Evolutionary conservation across 345 rosid species (phyloP).

Genomic region (Hibiscus mutabilis): DNA sequence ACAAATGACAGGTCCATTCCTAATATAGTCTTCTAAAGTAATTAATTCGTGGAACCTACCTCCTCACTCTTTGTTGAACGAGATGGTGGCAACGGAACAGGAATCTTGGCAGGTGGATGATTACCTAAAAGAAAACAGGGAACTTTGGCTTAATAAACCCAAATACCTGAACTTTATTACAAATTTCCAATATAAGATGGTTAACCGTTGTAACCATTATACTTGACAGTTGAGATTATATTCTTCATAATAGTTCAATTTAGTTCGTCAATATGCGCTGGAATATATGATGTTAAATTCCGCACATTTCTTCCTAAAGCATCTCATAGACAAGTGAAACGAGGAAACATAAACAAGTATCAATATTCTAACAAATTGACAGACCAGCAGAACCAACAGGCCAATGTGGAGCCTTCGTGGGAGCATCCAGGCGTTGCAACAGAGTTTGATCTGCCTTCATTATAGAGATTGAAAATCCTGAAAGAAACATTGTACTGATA

Average conservation of each 20-base stretch:
- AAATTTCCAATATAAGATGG: neutral
- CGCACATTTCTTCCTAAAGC: neutral
- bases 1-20: neutral
- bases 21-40: neutral
- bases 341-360: neutral
- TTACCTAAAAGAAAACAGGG: constrained; percentile 42
- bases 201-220: neutral
- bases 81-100: constrained; percentile 68
- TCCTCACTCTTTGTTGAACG: constrained; percentile 50
- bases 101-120: constrained; percentile 88
- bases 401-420: constrained; percentile 95
- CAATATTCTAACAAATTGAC: constrained; percentile 20
- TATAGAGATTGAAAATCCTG: constrained; percentile 91
- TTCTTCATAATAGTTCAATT: neutral
- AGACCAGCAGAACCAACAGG: constrained; percentile 81
- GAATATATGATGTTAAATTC: neutral
- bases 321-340: neutral
- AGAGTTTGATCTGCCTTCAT: constrained; percentile 76
- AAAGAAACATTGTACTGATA: constrained; percentile 11
- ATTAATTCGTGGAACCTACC: constrained; percentile 30
- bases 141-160: constrained; percentile 6
- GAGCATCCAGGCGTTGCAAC: constrained; percentile 72
- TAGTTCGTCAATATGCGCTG: neutral
- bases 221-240: neutral
- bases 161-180: neutral